Evolutionary conservation across 805 yeast genomes (phyloP), one percentile per base, ranked within the genome.

Genomic region (Saturnispora besseyi): DNA sequence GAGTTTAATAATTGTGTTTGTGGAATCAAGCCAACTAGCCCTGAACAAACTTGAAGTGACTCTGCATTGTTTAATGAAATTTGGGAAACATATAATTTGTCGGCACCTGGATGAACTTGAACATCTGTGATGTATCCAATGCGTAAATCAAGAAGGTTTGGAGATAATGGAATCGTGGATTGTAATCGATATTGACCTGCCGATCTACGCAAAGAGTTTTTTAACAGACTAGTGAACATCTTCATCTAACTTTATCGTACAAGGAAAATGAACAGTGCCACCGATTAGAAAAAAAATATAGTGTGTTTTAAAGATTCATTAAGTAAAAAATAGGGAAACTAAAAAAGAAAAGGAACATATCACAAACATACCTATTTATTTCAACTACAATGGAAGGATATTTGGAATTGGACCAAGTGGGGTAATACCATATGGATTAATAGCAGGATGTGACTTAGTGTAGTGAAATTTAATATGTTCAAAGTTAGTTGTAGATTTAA

Each of bases 381-480:
- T 15, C 26, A 12, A 12, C 51, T 53, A 45, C 51, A 75, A 63
- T 8, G 83, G 79, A 56, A 72, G 65, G 53, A 89, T 85, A 60
- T 87, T 68, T 32, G 96, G 95, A 38, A 81, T 59, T 18, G 98
- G 98, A 2, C 98, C 98, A 33, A 84, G 58, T 3, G 98, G 95
- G 3, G 96, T 84, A 55, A 93, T 84, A 2, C 84, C 82, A 53
- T 73, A 68, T 4, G 96, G 96, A 63, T 91, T 93, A 65, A 88
- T 84, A 45, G 76, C 76, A 40, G 76, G 63, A 64, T 90, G 97
- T 26, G 93, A 82, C 66, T 84, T 83, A 41, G 96, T 89, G 71
- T 91, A 91, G 69, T 90, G 97, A 60, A 74, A 72, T 67, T 90
- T 91, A 71, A 91, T 90, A 65, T 93, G 98, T 37, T 84, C 87